Conservation (phyloP, 495 filamentous ascomycete species). For the Astrothelium macrocarpum region DNA sequence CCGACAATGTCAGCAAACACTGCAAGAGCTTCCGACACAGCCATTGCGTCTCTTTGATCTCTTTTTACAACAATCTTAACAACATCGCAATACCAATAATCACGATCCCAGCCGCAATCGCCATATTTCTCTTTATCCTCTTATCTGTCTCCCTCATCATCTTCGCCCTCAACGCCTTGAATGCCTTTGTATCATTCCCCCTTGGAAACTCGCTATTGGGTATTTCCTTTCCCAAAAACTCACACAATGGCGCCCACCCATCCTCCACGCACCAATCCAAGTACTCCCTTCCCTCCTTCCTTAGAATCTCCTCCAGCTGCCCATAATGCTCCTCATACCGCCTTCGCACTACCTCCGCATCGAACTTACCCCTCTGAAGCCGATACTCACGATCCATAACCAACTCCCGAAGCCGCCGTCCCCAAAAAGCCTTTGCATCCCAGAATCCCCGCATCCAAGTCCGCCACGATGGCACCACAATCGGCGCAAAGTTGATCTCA, state of each 20-base stretch:
- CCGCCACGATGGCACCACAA: slow-evolving; percentile 1
- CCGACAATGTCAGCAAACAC: too few species aligned
- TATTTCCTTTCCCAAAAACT: slow-evolving; percentile 16
- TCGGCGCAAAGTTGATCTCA: slow-evolving; percentile 4
- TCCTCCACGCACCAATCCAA: slow-evolving; percentile 11
- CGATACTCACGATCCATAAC: background rate
- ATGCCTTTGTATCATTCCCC: background rate
- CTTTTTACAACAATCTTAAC: background rate
- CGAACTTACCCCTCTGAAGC: background rate
- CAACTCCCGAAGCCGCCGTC: background rate
- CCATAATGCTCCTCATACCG: slow-evolving; percentile 18
- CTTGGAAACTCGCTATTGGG: slow-evolving; percentile 10
- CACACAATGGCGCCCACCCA: slow-evolving; percentile 14
- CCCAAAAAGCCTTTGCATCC: slow-evolving; percentile 8
- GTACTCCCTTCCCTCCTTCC: slow-evolving; percentile 11
- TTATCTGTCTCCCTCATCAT: background rate
- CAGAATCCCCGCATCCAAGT: background rate
- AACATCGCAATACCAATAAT: background rate
- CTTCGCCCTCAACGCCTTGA: background rate
- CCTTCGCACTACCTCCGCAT: background rate
- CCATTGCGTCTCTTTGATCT: background rate
- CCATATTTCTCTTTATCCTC: background rate
- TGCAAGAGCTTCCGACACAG: too few species aligned
- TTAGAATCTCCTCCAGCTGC: slow-evolving; percentile 7
- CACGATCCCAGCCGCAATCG: background rate